These are phyloP conservation scores for Bipolaris oryzae DNA, from an alignment of 2,329 filamentous ascomycete species.

Conservation along the genomic window DNA sequence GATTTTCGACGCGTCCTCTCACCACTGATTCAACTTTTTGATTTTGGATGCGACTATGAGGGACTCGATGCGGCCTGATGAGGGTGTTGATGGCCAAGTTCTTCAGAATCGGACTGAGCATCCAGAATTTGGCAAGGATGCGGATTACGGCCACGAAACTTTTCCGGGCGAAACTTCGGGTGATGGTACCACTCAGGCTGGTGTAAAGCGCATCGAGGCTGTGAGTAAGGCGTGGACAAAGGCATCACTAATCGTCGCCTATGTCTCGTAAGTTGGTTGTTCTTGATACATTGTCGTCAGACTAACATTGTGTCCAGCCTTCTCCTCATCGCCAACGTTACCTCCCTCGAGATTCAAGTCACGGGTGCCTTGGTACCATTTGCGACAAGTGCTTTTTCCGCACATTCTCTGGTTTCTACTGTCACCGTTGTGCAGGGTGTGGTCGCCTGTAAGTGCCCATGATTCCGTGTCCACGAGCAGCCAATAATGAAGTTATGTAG, in stretches of 20 bases:
- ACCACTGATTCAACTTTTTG: neutral
- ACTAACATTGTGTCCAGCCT: conserved; percentile 31
- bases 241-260: conserved; percentile 54
- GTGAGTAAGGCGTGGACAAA: conserved; percentile 58
- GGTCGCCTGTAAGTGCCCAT: conserved; percentile 51
- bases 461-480: neutral
- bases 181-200: conserved; percentile 46
- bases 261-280: conserved; percentile 45
- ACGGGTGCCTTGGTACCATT: conserved; percentile 66
- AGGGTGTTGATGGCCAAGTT: neutral
- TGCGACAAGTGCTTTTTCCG: conserved; percentile 68
- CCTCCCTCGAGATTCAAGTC: conserved; percentile 70
- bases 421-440: conserved; percentile 68
- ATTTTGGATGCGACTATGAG: conserved; percentile 11
- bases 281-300: neutral
- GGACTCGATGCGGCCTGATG: conserved; percentile 12
- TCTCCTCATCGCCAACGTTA: conserved; percentile 67
- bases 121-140: conserved; percentile 14
- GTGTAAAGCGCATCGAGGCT: conserved; percentile 57
- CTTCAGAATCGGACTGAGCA: conserved; percentile 8
- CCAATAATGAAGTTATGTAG: conserved; percentile 24
- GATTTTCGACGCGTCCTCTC: neutral
- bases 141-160: conserved; percentile 4
- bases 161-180: conserved; percentile 14
- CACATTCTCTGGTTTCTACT: conserved; percentile 69